Evolutionary conservation across 1,284 basidiomycete genomes (phyloP).

Genomic region (Athelia sp.): DNA sequence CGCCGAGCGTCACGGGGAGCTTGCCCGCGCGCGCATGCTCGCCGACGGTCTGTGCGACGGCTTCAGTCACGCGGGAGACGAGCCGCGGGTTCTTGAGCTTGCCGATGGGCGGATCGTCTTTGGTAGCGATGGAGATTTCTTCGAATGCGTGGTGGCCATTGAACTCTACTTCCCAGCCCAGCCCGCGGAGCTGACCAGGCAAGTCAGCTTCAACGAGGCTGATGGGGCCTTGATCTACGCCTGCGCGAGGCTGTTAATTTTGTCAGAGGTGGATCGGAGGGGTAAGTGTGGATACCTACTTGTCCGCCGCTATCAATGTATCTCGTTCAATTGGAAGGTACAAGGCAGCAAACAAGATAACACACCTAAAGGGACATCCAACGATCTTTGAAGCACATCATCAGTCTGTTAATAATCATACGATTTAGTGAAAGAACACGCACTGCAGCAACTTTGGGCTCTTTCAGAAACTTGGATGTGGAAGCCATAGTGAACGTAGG

Average conservation of each 20-base stretch:
- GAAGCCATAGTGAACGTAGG: not conserved
- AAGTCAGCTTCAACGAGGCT: slow-evolving; percentile 84
- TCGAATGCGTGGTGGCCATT: slow-evolving; percentile 89
- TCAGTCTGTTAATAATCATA: slow-evolving; percentile 2
- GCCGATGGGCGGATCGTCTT: slow-evolving; percentile 76
- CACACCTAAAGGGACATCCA: slow-evolving; percentile 72
- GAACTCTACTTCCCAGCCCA: slow-evolving; percentile 90
- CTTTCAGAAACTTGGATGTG: slow-evolving; percentile 42
- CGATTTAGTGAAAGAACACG: slow-evolving; percentile 21
- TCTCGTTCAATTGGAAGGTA: not conserved
- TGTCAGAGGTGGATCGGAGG: slow-evolving; percentile 7
- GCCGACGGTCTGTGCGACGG: slow-evolving; percentile 75
- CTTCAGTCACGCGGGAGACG: slow-evolving; percentile 80
- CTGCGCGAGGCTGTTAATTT: slow-evolving; percentile 58
- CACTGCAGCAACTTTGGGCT: slow-evolving; percentile 69
- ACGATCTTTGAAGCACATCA: slow-evolving; percentile 46
- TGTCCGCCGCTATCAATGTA: slow-evolving; percentile 44
- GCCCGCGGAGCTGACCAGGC: slow-evolving; percentile 64
- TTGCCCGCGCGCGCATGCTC: slow-evolving; percentile 73
- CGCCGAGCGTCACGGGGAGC: slow-evolving; percentile 91
- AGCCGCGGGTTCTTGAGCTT: slow-evolving; percentile 85
- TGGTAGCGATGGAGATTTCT: slow-evolving; percentile 52
- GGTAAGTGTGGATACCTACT: slow-evolving; percentile 27
- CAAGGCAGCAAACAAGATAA: slow-evolving; percentile 3
- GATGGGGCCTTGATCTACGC: slow-evolving; percentile 91